These are phyloP conservation scores for Aspergillus panamensis DNA, from an alignment of 495 filamentous ascomycete species.

Conservation along the genomic window DNA sequence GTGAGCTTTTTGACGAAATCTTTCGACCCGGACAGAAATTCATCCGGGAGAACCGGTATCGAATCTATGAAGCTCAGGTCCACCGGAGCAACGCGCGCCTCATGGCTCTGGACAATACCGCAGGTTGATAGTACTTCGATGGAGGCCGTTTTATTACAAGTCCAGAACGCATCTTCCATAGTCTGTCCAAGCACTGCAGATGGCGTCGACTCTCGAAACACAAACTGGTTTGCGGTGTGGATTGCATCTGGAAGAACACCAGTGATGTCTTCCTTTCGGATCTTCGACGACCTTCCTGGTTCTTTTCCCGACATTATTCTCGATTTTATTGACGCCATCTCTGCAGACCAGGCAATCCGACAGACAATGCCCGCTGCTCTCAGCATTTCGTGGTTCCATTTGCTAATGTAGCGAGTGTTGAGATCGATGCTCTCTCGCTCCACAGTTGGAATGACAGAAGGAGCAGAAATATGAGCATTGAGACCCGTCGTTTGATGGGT, in stretches of 20 bases:
- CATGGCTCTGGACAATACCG: conserved; percentile 72
- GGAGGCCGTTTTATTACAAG: conserved; percentile 68
- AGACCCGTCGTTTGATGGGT: conserved; percentile 95
- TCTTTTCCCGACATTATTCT: conserved; percentile 32
- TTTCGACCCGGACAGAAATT: conserved; percentile 57
- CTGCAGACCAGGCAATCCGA: conserved; percentile 78
- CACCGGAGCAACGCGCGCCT: conserved; percentile 75
- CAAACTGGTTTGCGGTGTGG: conserved; percentile 70
- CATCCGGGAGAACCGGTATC: conserved; percentile 82
- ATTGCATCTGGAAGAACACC: conserved; percentile 72
- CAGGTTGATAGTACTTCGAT: conserved; percentile 86
- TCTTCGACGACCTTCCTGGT: conserved; percentile 49
- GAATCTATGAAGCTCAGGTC: conserved; percentile 85
- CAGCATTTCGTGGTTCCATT: conserved; percentile 96
- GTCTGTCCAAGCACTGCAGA: conserved; percentile 72
- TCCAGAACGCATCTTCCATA: conserved; percentile 95
- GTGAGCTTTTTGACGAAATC: conserved; percentile 74
- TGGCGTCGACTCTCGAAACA: conserved; percentile 83
- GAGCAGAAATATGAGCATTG: conserved; percentile 95
- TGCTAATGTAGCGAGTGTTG: conserved; percentile 87
- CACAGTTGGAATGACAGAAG: conserved; percentile 96
- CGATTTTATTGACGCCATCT: conserved; percentile 71
- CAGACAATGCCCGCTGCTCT: conserved; percentile 86
- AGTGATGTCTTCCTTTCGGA: conserved; percentile 57
- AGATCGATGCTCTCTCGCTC: conserved; percentile 96